A percentile compares a stretch with the other conserved stretches of the same genome.
Evolutionary conservation across 78 protist genomes (phyloP).

Genomic region (Cavenderia fasciculata): DNA sequence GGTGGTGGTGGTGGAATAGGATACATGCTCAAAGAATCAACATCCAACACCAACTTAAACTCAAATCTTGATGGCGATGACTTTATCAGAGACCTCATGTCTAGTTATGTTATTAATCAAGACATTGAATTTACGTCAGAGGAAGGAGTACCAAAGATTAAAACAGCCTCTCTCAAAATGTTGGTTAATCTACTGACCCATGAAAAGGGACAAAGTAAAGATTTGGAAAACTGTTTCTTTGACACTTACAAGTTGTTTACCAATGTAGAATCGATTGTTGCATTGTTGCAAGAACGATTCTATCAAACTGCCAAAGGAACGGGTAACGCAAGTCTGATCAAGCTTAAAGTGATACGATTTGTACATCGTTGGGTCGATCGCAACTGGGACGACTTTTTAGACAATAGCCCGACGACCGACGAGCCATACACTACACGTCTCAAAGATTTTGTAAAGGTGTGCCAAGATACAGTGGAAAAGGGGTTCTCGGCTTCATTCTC

Average conservation of each 20-base stretch:
- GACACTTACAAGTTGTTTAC: conserved; percentile 62
- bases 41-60: conserved; percentile 2
- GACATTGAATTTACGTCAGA: conserved; percentile 71
- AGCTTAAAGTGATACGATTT: conserved; percentile 37
- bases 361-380: conserved; percentile 48
- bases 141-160: conserved; percentile 65
- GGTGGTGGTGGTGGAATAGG: not conserved
- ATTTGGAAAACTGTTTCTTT: conserved; percentile 31
- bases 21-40: not conserved
- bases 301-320: conserved; percentile 49
- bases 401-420: no score
- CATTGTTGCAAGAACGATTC: conserved; percentile 22
- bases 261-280: not conserved
- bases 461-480: conserved; percentile 45
- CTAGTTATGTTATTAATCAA: conserved; percentile 19
- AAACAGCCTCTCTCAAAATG: conserved; percentile 51
- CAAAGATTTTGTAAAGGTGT: conserved; percentile 12
- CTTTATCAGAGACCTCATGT: conserved; percentile 65
- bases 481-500: conserved; percentile 9
- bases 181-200: conserved; percentile 27
- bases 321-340: conserved; percentile 10
- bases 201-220: conserved; percentile 57
- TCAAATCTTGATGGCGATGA: conserved; percentile 55
- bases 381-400: conserved; percentile 56
- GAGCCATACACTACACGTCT: not conserved